Percentiles rank a stretch among this genome's conserved stretches.
Evolutionary conservation across 805 yeast species (phyloP).

Genomic region (Jamesozyma spencerorum): DNA sequence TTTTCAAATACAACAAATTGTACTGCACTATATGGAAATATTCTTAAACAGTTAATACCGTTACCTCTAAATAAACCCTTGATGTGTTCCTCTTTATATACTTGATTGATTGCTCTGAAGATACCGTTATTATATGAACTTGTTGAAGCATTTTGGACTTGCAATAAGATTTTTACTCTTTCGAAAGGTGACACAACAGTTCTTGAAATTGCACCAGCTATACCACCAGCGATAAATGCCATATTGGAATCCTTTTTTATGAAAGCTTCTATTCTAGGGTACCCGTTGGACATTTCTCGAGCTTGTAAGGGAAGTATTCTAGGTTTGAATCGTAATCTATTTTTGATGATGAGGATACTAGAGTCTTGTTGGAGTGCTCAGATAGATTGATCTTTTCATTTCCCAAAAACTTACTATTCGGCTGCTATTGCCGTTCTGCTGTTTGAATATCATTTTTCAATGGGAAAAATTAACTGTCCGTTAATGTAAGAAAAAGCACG

Average conservation of each 20-base stretch:
- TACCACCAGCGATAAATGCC: conserved; percentile 55
- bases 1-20: conserved; percentile 81
- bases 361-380: no score
- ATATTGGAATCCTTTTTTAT: conserved; percentile 13
- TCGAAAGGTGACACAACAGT: conserved; percentile 94
- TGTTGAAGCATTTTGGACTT: conserved; percentile 54
- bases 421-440: no score
- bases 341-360: no score
- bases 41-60: conserved; percentile 79
- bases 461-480: no score
- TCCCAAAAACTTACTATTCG: no score
- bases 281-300: background rate
- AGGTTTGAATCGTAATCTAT: no score
- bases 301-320: no score
- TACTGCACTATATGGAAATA: conserved; percentile 89
- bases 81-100: conserved; percentile 88
- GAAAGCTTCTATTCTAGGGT: conserved; percentile 4
- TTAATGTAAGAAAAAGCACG: no score
- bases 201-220: conserved; percentile 74
- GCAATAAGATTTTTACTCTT: conserved; percentile 83
- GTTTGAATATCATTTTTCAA: no score
- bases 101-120: conserved; percentile 59
- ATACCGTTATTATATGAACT: conserved; percentile 53
- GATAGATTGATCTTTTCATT: no score
- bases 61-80: conserved; percentile 86